Conservation (phyloP, 768 basidiomycete species). For the Astraeus odoratus region DNA sequence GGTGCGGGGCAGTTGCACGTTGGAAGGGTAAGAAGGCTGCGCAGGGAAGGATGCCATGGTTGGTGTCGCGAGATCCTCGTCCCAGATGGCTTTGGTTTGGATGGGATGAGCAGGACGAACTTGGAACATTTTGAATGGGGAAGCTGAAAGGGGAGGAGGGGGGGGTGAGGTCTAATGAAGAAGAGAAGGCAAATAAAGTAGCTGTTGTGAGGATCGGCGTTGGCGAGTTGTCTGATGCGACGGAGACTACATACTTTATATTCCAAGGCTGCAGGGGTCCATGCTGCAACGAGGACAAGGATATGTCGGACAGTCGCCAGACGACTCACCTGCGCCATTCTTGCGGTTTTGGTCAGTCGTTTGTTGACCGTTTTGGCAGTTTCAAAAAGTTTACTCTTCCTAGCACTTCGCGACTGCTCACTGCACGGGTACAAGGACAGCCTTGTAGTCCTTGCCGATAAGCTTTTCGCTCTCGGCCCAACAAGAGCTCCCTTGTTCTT, state of each 20-base stretch:
- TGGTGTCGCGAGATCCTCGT: slow-evolving; percentile 21
- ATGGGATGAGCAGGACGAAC: slow-evolving; percentile 29
- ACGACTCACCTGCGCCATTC: too few relatives aligned
- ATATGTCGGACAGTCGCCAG: slow-evolving; percentile 28
- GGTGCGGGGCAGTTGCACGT: slow-evolving; percentile 65
- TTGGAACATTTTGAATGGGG: slow-evolving; percentile 26
- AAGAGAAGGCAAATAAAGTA: too few relatives aligned
- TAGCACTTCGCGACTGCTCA: too few relatives aligned
- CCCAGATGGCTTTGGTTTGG: slow-evolving; percentile 31
- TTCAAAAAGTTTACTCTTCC: background rate
- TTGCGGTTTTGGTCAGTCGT: slow-evolving; percentile 29
- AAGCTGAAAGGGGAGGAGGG: slow-evolving; percentile 1
- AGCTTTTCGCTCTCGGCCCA: too few relatives aligned
- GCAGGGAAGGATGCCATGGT: slow-evolving; percentile 20
- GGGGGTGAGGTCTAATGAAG: too few relatives aligned
- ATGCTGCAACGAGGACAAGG: slow-evolving; percentile 24
- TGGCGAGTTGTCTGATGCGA: slow-evolving; percentile 15
- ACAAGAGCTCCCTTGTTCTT: slow-evolving; percentile 1
- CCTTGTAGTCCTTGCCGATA: too few relatives aligned
- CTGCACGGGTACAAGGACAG: too few relatives aligned
- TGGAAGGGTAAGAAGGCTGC: slow-evolving; percentile 23
- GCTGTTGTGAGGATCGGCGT: background rate
- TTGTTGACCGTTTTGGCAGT: slow-evolving; percentile 28
- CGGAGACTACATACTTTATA: slow-evolving; percentile 24
- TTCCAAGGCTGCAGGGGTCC: slow-evolving; percentile 10